Percentiles rank a stretch among this genome's conserved stretches.
phyloP scores from a whole-genome alignment of 2,329 filamentous ascomycete genomes.

The Amauroascus niger region DNA sequence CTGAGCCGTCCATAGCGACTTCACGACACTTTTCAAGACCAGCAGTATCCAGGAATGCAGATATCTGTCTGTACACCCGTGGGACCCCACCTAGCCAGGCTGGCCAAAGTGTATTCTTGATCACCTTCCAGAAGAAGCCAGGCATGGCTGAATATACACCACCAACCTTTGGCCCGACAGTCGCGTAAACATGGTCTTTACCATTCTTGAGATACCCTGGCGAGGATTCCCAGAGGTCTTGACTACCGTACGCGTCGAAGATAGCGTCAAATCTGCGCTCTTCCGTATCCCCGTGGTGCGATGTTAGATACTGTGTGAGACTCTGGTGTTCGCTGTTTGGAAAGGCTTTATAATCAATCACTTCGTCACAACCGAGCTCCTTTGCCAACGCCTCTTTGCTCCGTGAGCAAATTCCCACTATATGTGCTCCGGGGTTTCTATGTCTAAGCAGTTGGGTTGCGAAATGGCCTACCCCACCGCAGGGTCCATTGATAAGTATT shows the following conservation, averaged over 20 bases:
- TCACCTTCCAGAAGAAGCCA: constrained; percentile 14
- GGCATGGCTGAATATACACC: constrained; percentile 2
- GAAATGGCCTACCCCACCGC: constrained; percentile 14
- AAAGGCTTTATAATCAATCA: constrained; percentile 14
- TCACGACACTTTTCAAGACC: constrained; percentile 13
- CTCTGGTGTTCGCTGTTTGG: constrained; percentile 6
- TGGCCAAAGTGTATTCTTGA: constrained; percentile 13
- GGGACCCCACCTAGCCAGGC: constrained; percentile 13
- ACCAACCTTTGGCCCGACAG: constrained; percentile 12
- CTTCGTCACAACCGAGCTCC: constrained; percentile 13
- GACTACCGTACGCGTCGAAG: constrained; percentile 15
- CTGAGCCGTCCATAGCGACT: constrained; percentile 3
- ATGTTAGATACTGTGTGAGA: constrained; percentile 3
- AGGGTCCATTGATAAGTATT: constrained; percentile 15
- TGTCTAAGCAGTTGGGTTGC: constrained; percentile 12
- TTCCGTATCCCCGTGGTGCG: constrained; percentile 1
- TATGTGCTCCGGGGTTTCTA: constrained; percentile 8
- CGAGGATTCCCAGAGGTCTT: constrained; percentile 13
- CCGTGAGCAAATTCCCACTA: constrained; percentile 13
- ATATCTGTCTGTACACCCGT: constrained; percentile 14
- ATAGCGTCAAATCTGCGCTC: constrained; percentile 13
- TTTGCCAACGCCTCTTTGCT: constrained; percentile 10
- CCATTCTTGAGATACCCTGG: constrained; percentile 12
- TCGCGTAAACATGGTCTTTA: constrained; percentile 12
- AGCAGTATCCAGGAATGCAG: constrained; percentile 13